A percentile compares a stretch with the other conserved stretches of the same genome.
phyloP scores from a whole-genome alignment of 225 moss, liverwort and hornwort species.

The Sphagnum tenellum region DNA sequence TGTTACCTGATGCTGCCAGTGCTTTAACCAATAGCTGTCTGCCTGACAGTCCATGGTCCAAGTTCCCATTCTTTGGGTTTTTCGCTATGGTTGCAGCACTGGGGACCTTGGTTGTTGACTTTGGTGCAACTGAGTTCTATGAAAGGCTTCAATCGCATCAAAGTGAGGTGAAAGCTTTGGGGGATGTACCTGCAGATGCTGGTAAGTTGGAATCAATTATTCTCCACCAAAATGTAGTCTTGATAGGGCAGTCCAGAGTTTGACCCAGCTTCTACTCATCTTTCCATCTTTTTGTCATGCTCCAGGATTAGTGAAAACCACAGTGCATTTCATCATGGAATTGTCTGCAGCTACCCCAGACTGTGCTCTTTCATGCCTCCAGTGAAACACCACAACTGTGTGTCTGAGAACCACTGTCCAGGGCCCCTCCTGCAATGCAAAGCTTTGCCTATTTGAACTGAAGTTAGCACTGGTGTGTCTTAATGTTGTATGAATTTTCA shows the following conservation, averaged over 20 bases:
- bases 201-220: conserved; percentile 15
- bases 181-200: conserved; percentile 14
- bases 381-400: neutral
- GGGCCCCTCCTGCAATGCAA: no score
- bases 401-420: no score
- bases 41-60: conserved; percentile 44
- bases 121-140: conserved; percentile 63
- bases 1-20: conserved; percentile 65
- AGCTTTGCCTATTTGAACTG: no score
- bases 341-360: neutral
- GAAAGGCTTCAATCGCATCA: conserved; percentile 37
- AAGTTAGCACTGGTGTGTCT: no score
- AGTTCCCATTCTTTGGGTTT: conserved; percentile 58
- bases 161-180: neutral
- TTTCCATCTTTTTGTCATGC: neutral
- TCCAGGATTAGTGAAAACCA: no score
- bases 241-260: neutral
- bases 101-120: conserved; percentile 54
- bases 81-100: conserved; percentile 73
- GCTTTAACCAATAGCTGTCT: conserved; percentile 47
- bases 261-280: neutral
- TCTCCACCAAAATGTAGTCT: neutral
- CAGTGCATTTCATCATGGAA: neutral
- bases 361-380: neutral
- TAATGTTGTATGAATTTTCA: no score